A percentile compares a stretch with the other conserved stretches of the same genome.
phyloP scores from a whole-genome alignment of 1,139 yeast genomes.

The Trichomonascaceae sp. region DNA sequence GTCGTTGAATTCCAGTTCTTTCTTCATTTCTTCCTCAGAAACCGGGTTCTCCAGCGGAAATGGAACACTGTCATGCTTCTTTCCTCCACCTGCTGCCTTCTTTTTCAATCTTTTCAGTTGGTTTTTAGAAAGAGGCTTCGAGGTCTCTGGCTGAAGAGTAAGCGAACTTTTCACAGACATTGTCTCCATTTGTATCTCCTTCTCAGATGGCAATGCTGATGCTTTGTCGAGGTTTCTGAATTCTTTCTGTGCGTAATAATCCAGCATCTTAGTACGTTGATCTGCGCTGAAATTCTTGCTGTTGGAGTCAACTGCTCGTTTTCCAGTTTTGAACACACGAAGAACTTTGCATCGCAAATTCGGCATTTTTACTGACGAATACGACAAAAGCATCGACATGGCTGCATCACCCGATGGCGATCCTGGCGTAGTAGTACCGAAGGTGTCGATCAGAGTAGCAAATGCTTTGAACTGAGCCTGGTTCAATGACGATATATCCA shows the following conservation, averaged over 20 bases:
- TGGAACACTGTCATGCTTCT: constrained; percentile 15
- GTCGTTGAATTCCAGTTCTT: constrained; percentile 30
- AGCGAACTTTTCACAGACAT: constrained; percentile 1
- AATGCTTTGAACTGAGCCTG: constrained; percentile 35
- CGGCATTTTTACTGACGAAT: constrained; percentile 30
- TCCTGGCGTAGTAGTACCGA: constrained; percentile 34
- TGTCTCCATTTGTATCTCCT: constrained; percentile 8
- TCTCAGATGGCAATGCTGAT: constrained; percentile 12
- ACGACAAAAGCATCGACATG: constrained; percentile 37
- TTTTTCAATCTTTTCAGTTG: constrained; percentile 34
- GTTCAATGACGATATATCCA: constrained; percentile 31
- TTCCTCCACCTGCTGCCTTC: constrained; percentile 22
- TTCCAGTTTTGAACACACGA: constrained; percentile 30
- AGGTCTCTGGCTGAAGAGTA: not conserved
- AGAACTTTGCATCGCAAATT: constrained; percentile 37
- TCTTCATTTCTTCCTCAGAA: constrained; percentile 23
- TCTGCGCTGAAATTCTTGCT: not conserved
- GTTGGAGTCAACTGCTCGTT: not conserved
- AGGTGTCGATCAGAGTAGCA: constrained; percentile 36
- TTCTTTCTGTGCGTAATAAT: constrained; percentile 20
- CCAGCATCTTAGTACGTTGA: not conserved
- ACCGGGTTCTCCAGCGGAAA: constrained; percentile 20
- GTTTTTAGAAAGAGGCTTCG: constrained; percentile 33
- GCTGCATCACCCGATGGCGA: constrained; percentile 37
- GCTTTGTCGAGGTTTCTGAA: constrained; percentile 36